Base-by-base conservation (phyloP, 176 grass and related monocot species). In the Canna indica region DNA sequence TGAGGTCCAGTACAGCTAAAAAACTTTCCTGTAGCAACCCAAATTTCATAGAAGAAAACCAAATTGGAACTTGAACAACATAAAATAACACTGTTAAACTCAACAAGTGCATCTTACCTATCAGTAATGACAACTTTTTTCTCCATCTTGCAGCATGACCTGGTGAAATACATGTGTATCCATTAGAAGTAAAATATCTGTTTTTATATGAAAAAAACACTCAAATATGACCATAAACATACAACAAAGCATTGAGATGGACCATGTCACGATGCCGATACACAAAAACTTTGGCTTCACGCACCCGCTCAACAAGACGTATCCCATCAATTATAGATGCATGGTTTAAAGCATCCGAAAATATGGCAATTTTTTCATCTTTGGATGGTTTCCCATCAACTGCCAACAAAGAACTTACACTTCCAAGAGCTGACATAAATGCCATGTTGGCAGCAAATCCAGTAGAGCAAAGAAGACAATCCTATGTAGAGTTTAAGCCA, bases 271-370 rank as follows among this genome's bases (percentile, higher is more conserved):
- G 73, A 77, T 99, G 94, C 69, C 75, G 77, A 64, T 93, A 99
- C 35, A 99, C 84, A 80, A 92, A 97, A 0, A 78, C 64, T 80
- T 87, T 22, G 4, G 82, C 88, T 78, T 89, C 83, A 39, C 74
- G 82, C 39, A 83, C 84, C 29, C 77, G 69, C 82, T 92, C 84
- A 61, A 82, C 78, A 52, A 97, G 74, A 39, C 78, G 83, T 65
- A 93, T 85, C 30, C 89, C 94, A 75, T 97, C 94, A 9, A 97
- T 97, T 42, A 97, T 93, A 2, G 94, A 97, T 70, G 89, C 94
- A 87, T 93, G 89, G 64, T 97, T 93, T 47, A 97, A 74, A 14
- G 82, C 79, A 81, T 97, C 94, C 75, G 89, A 97, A 65, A 97
- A 97, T 26, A 97, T 83, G 0, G 89, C 94, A 26, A 93, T 78